Percentiles rank a stretch among this genome's conserved stretches.
Conservation (phyloP, 1,284 basidiomycete species). For the Anthracocystis setariae region DNA sequence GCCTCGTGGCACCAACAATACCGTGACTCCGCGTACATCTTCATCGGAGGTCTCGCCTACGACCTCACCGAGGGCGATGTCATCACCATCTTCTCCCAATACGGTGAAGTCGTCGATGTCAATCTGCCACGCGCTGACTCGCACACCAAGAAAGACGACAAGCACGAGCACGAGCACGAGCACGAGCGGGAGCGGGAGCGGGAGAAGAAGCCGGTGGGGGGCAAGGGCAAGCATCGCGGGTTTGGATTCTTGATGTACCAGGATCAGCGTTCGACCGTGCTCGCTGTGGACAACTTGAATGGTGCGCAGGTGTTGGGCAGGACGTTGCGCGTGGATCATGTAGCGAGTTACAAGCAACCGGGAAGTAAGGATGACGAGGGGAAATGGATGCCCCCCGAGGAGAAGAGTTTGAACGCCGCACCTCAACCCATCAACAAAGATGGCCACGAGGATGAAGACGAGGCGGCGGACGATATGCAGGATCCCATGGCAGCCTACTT, state of each 20-base stretch:
- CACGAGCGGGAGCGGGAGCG: background rate
- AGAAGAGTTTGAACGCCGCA: conserved; percentile 61
- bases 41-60: conserved; percentile 74
- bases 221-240: conserved; percentile 72
- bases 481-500: conserved; percentile 95
- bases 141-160: too few species aligned
- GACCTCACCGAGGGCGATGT: conserved; percentile 94
- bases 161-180: too few species aligned
- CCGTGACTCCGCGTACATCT: conserved; percentile 95
- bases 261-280: conserved; percentile 92
- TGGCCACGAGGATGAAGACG: conserved; percentile 7
- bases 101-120: conserved; percentile 93
- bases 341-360: conserved; percentile 86
- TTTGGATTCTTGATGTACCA: conserved; percentile 99
- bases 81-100: conserved; percentile 96
- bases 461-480: conserved; percentile 79
- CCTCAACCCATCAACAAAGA: background rate
- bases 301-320: conserved; percentile 87
- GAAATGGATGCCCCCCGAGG: conserved; percentile 83
- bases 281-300: conserved; percentile 98
- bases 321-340: conserved; percentile 89
- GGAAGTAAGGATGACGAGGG: conserved; percentile 81
- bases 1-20: conserved; percentile 98
- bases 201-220: conserved; percentile 1
- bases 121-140: conserved; percentile 77